Conservation (phyloP, 2,329 filamentous ascomycete species). For the Teratosphaeria nubilosa region DNA sequence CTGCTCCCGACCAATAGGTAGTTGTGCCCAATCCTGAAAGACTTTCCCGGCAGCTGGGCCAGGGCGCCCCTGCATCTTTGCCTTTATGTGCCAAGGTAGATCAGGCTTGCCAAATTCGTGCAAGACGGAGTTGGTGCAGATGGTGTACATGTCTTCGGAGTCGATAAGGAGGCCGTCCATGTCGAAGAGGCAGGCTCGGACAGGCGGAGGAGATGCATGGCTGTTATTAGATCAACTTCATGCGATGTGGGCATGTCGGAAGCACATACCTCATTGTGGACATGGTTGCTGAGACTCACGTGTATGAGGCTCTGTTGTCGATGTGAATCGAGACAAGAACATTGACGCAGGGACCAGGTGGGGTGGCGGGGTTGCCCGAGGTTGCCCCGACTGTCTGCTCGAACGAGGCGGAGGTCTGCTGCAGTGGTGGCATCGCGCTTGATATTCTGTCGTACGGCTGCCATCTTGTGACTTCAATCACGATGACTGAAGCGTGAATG, state of each 20-base stretch:
- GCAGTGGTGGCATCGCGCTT: background rate
- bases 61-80: slow-evolving; percentile 65
- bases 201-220: slow-evolving; percentile 47
- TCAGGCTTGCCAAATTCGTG: slow-evolving; percentile 59
- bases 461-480: background rate
- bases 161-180: slow-evolving; percentile 96
- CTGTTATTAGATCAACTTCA: background rate
- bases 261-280: background rate
- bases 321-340: background rate
- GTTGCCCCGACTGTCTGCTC: background rate
- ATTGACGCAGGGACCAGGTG: background rate
- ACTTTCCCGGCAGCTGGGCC: slow-evolving; percentile 49
- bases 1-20: slow-evolving; percentile 64
- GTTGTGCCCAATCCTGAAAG: slow-evolving; percentile 72
- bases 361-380: background rate
- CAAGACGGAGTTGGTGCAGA: slow-evolving; percentile 73
- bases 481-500: background rate
- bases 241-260: background rate
- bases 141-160: slow-evolving; percentile 82
- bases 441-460: background rate
- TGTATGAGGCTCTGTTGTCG: background rate
- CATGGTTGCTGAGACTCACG: background rate
- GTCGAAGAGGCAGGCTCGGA: slow-evolving; percentile 92
- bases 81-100: slow-evolving; percentile 92
- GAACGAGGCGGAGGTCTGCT: background rate